A percentile compares a stretch with the other conserved stretches of the same genome.
phyloP scores from a whole-genome alignment of 2,329 filamentous ascomycete species.

The Calonectria pteridis region DNA sequence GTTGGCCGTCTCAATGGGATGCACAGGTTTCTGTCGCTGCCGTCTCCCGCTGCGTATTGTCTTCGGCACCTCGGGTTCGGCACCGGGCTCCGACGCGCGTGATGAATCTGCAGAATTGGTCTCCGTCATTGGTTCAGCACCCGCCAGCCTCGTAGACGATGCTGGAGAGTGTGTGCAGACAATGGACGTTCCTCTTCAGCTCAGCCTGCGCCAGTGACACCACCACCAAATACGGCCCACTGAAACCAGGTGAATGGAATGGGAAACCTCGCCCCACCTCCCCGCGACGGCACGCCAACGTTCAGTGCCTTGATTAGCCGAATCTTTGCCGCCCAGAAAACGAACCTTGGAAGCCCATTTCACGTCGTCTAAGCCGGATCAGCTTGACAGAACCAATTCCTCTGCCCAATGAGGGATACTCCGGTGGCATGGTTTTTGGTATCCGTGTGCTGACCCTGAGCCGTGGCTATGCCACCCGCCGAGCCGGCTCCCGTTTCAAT shows the following conservation, averaged over 20 bases:
- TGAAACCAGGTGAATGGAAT: not conserved
- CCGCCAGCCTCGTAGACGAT: not conserved
- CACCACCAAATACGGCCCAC: not conserved
- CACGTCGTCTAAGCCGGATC: slow-evolving; percentile 28
- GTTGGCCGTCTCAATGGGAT: slow-evolving; percentile 63
- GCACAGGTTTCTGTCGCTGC: slow-evolving; percentile 34
- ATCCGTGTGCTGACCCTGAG: slow-evolving; percentile 43
- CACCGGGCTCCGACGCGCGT: not conserved
- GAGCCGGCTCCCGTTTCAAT: slow-evolving; percentile 47
- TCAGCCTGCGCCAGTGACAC: slow-evolving; percentile 3
- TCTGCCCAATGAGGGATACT: slow-evolving; percentile 33
- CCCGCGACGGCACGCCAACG: not conserved
- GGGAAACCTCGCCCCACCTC: not conserved
- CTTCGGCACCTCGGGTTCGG: slow-evolving; percentile 11
- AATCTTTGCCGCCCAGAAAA: slow-evolving; percentile 23
- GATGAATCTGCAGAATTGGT: not conserved
- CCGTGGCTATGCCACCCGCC: slow-evolving; percentile 52
- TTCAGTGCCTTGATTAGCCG: slow-evolving; percentile 13
- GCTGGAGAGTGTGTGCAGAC: not conserved
- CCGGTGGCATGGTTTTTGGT: slow-evolving; percentile 44
- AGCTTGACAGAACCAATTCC: slow-evolving; percentile 20
- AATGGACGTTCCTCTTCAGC: not conserved
- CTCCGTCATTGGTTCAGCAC: slow-evolving; percentile 28
- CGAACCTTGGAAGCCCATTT: slow-evolving; percentile 33
- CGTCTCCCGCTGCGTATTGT: slow-evolving; percentile 30